phyloP scores from a whole-genome alignment of 495 filamentous ascomycete genomes.

The Penicillium odoratum region DNA sequence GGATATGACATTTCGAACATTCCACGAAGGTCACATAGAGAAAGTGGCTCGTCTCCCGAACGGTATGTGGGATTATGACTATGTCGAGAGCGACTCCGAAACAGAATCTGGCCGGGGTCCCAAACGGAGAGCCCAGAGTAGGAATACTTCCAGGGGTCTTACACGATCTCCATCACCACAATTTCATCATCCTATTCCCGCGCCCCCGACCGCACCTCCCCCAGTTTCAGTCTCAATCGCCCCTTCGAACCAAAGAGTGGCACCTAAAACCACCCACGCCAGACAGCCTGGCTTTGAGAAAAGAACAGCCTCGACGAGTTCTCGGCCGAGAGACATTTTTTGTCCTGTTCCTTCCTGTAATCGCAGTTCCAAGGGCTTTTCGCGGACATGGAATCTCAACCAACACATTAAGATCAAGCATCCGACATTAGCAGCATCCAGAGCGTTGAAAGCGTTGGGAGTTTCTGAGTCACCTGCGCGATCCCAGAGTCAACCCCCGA shows the following conservation, averaged over 20 bases:
- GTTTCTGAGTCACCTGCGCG: not conserved
- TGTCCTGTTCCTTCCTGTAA: not conserved
- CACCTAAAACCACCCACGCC: not conserved
- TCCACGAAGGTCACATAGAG: slow-evolving; percentile 44
- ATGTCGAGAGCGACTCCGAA: slow-evolving; percentile 26
- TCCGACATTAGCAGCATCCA: not conserved
- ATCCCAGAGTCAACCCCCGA: not conserved
- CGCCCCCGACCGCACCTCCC: not conserved
- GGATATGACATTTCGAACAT: slow-evolving; percentile 58
- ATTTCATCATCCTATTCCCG: not conserved
- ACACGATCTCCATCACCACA: not conserved
- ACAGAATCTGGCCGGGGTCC: not conserved
- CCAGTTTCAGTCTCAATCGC: not conserved
- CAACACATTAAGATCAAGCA: slow-evolving; percentile 1
- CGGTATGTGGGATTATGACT: slow-evolving; percentile 27
- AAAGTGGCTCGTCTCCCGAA: slow-evolving; percentile 22
- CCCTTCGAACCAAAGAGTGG: not conserved
- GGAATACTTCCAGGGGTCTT: not conserved
- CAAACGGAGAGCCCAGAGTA: not conserved
- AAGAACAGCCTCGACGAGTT: not conserved
- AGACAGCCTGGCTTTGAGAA: not conserved
- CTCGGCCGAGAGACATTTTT: not conserved
- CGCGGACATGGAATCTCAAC: not conserved
- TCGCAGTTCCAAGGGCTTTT: not conserved
- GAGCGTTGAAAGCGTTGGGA: not conserved